Evolutionary conservation across 164 flowering plant species (phyloP).

Genomic region (Aristolochia fimbriata): DNA sequence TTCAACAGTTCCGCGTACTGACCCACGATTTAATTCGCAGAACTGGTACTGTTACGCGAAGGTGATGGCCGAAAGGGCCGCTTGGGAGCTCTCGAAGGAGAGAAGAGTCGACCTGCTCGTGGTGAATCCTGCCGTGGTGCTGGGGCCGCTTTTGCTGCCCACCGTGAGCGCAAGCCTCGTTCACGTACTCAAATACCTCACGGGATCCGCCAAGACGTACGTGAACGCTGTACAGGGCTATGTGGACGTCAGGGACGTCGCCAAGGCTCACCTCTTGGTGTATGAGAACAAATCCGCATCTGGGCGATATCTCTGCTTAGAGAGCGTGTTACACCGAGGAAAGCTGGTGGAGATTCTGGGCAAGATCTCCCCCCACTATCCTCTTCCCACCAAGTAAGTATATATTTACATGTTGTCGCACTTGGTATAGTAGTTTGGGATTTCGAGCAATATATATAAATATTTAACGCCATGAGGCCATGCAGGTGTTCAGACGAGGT

Average conservation of each 20-base stretch:
- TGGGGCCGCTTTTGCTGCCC: slow-evolving; percentile 75
- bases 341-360: slow-evolving; percentile 72
- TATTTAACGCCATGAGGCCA: background rate
- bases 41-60: slow-evolving; percentile 98
- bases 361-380: slow-evolving; percentile 78
- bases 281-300: slow-evolving; percentile 65
- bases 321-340: slow-evolving; percentile 81
- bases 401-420: no score
- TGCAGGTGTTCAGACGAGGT: slow-evolving; percentile 81
- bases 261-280: slow-evolving; percentile 67
- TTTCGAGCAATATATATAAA: no score
- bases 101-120: slow-evolving; percentile 71
- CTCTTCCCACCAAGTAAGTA: slow-evolving; percentile 79
- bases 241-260: slow-evolving; percentile 77
- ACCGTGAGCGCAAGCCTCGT: slow-evolving; percentile 66
- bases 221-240: slow-evolving; percentile 81
- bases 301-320: slow-evolving; percentile 81
- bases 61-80: slow-evolving; percentile 81
- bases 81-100: slow-evolving; percentile 68
- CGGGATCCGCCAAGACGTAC: slow-evolving; percentile 82
- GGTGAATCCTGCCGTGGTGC: slow-evolving; percentile 69
- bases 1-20: background rate
- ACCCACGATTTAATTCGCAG: slow-evolving; percentile 35
- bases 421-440: no score
- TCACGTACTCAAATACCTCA: slow-evolving; percentile 76